Percentiles rank a stretch among this genome's conserved stretches.
Conservation (phyloP, 148 eudicot species). For the Limonium bicolor region DNA sequence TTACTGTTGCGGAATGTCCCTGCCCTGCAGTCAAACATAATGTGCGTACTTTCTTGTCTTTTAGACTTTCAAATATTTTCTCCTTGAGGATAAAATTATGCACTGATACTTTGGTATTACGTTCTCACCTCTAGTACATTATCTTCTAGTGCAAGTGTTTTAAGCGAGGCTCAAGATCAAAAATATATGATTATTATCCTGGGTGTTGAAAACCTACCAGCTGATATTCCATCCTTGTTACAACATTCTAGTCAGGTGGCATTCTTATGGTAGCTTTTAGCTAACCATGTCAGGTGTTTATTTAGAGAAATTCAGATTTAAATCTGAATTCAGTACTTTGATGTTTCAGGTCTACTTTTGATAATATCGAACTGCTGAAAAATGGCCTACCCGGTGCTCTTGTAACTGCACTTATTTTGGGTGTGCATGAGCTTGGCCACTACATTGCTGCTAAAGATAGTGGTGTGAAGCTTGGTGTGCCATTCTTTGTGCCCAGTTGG, state of each 20-base stretch:
- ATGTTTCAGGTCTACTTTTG: slow-evolving; percentile 63
- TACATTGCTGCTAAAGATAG: slow-evolving; percentile 45
- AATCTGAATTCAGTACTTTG: slow-evolving; percentile 3
- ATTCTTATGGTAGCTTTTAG: no score
- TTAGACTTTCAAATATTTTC: background rate
- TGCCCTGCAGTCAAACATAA: slow-evolving; percentile 63
- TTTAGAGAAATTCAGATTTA: no score
- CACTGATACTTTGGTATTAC: background rate
- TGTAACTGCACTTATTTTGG: slow-evolving; percentile 75
- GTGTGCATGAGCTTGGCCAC: slow-evolving; percentile 85
- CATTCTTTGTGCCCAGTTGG: slow-evolving; percentile 95
- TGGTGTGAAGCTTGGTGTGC: slow-evolving; percentile 83
- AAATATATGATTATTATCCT: no score
- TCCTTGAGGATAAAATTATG: background rate
- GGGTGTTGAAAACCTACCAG: no score
- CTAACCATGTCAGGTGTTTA: no score
- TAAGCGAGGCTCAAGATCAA: no score
- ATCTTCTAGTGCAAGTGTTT: no score
- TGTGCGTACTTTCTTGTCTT: slow-evolving; percentile 30
- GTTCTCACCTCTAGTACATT: background rate
- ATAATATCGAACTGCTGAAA: slow-evolving; percentile 60
- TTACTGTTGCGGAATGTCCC: slow-evolving; percentile 92
- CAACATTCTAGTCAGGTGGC: no score
- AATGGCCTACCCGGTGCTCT: slow-evolving; percentile 89
- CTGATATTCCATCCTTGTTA: no score